These are phyloP conservation scores for Amphirosellinia nigrospora DNA, from an alignment of 495 filamentous ascomycete species.

Conservation along the genomic window DNA sequence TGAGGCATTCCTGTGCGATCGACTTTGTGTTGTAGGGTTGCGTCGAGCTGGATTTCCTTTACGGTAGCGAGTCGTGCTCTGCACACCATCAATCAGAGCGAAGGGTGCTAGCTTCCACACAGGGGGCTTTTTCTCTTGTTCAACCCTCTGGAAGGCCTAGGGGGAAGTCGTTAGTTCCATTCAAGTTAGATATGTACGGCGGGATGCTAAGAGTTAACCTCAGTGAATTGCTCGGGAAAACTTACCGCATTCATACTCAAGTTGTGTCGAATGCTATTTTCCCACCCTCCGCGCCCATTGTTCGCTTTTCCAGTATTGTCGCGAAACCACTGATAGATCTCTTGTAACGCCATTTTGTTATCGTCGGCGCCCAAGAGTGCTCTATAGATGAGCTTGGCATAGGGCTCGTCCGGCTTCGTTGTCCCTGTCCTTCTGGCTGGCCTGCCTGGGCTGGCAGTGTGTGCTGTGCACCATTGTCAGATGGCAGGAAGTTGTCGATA, in stretches of 20 bases:
- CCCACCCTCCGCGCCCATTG: constrained; percentile 78
- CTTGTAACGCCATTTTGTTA: constrained; percentile 76
- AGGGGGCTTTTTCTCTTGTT: constrained; percentile 46
- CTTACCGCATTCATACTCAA: constrained; percentile 94
- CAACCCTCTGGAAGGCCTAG: constrained; percentile 54
- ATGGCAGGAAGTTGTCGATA: not conserved
- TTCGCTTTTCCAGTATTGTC: constrained; percentile 78
- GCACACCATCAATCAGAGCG: constrained; percentile 47
- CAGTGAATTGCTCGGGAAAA: constrained; percentile 18
- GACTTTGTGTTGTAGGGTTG: not conserved
- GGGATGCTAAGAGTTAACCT: too few relatives aligned
- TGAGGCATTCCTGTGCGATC: not conserved
- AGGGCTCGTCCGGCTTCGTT: constrained; percentile 65
- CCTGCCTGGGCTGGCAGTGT: not conserved
- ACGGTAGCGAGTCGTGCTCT: constrained; percentile 57
- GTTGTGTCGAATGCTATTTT: constrained; percentile 97
- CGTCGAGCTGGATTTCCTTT: constrained; percentile 41
- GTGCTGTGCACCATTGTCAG: not conserved
- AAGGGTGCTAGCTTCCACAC: constrained; percentile 51
- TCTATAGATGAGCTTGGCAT: constrained; percentile 80
- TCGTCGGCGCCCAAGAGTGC: constrained; percentile 70
- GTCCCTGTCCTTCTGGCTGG: constrained; percentile 20
- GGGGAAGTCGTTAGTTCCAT: constrained; percentile 20
- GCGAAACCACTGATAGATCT: constrained; percentile 91
- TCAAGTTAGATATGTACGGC: not conserved